Conservation (phyloP, 1,284 basidiomycete species). For the Ustilago crameri region DNA sequence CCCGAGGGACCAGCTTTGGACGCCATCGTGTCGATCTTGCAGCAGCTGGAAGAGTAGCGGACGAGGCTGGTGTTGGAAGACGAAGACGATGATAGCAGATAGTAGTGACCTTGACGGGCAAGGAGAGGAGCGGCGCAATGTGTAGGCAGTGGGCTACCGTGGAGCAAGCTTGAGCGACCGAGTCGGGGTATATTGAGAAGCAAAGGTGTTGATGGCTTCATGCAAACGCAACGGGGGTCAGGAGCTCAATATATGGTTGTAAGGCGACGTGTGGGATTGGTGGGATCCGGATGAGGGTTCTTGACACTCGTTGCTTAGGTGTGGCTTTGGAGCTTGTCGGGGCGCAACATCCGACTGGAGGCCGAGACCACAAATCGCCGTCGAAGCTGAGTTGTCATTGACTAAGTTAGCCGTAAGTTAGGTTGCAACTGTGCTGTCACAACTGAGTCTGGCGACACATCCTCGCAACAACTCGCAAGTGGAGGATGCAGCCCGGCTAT, state of each 20-base stretch:
- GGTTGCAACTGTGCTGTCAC: too few species aligned
- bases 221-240: neutral
- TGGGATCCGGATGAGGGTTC: neutral
- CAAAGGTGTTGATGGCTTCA: neutral
- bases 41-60: conserved; percentile 14
- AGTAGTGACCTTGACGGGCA: neutral
- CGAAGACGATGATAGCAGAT: conserved; percentile 1
- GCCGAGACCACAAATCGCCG: too few species aligned
- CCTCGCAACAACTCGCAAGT: too few species aligned
- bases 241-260: neutral
- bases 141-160: neutral
- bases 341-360: neutral
- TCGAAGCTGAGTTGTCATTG: too few species aligned
- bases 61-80: neutral
- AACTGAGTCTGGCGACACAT: too few species aligned
- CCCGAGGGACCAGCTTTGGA: conserved; percentile 22
- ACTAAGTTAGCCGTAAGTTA: too few species aligned
- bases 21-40: conserved; percentile 33
- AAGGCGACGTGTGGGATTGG: neutral
- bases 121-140: neutral
- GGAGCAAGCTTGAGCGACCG: neutral
- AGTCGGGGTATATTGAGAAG: neutral
- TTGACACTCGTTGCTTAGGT: neutral
- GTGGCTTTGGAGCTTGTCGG: neutral
- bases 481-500: too few species aligned